A percentile compares a stretch with the other conserved stretches of the same genome.
phyloP scores from a whole-genome alignment of 2,329 filamentous ascomycete species.

The Aspergillus floridensis region DNA sequence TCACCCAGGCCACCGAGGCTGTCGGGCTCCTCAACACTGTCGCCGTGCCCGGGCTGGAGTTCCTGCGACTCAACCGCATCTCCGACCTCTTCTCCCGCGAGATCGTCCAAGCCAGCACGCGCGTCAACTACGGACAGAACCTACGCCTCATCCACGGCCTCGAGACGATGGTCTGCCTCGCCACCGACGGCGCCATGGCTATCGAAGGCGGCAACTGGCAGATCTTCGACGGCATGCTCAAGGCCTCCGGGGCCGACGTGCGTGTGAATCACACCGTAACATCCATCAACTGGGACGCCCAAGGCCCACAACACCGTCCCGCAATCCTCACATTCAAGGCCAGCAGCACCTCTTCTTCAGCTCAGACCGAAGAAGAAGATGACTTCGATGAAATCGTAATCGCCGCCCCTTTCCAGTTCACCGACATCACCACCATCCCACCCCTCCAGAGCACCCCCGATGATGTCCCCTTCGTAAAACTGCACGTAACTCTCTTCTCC shows the following conservation, averaged over 20 bases:
- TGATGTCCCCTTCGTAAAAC: conserved; percentile 75
- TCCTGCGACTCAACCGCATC: conserved; percentile 67
- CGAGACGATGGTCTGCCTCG: conserved; percentile 89
- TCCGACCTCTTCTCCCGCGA: conserved; percentile 68
- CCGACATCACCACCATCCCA: conserved; percentile 58
- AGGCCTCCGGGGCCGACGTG: conserved; percentile 60
- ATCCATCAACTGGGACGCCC: conserved; percentile 48
- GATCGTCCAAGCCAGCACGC: conserved; percentile 83
- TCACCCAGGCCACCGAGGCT: conserved; percentile 66
- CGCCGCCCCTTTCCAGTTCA: conserved; percentile 79
- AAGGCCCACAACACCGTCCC: conserved; percentile 22
- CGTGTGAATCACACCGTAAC: conserved; percentile 67
- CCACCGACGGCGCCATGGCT: conserved; percentile 76
- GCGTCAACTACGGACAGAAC: conserved; percentile 94
- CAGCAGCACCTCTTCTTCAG: conserved; percentile 10
- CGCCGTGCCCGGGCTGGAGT: conserved; percentile 69
- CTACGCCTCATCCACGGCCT: conserved; percentile 81
- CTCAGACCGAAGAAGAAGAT: conserved; percentile 13
- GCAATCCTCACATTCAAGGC: conserved; percentile 45
- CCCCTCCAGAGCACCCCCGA: conserved; percentile 58
- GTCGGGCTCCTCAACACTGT: conserved; percentile 67
- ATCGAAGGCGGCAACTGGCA: conserved; percentile 88
- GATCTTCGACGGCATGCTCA: conserved; percentile 83
- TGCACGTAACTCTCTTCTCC: conserved; percentile 88
- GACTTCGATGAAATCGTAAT: conserved; percentile 82